Evolutionary conservation across 352 stramenopile genomes (phyloP).

Genomic region (Pythium insidiosum): DNA sequence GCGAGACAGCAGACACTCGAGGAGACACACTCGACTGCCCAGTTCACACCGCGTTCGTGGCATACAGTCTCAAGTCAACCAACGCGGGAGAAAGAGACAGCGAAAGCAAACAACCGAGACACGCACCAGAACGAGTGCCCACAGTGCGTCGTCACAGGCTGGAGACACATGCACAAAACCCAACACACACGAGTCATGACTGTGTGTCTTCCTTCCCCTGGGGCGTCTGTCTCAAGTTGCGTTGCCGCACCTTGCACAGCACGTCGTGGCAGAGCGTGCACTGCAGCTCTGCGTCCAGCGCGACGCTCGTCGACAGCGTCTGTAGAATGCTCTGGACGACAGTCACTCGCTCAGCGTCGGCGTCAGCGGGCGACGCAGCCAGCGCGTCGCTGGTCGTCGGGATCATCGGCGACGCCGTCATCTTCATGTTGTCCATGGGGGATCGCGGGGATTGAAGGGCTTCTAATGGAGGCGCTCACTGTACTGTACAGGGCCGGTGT

Average conservation of each 20-base stretch:
- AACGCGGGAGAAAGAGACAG: no score
- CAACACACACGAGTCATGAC: no score
- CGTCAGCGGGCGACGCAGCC: not conserved
- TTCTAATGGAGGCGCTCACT: no score
- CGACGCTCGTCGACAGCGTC: conserved; percentile 6
- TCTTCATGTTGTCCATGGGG: not conserved
- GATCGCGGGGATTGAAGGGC: no score
- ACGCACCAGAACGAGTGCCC: conserved; percentile 20
- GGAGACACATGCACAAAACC: not conserved
- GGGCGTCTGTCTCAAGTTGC: no score
- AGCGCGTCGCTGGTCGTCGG: not conserved
- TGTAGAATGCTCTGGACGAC: conserved; percentile 3
- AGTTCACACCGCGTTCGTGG: no score
- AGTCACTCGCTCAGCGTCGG: not conserved
- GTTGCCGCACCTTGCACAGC: conserved; percentile 16
- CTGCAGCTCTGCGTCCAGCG: conserved; percentile 15
- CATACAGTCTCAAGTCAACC: no score
- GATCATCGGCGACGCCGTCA: not conserved
- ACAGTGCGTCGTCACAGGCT: conserved; percentile 17
- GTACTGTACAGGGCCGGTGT: no score
- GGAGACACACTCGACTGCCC: conserved; percentile 11
- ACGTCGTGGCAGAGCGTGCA: conserved; percentile 22
- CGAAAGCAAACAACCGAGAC: no score
- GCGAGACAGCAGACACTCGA: conserved; percentile 18
- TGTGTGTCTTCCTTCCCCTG: no score